These are phyloP conservation scores for Penicillium riverlandense DNA, from an alignment of 495 filamentous ascomycete genomes.

Conservation along the genomic window DNA sequence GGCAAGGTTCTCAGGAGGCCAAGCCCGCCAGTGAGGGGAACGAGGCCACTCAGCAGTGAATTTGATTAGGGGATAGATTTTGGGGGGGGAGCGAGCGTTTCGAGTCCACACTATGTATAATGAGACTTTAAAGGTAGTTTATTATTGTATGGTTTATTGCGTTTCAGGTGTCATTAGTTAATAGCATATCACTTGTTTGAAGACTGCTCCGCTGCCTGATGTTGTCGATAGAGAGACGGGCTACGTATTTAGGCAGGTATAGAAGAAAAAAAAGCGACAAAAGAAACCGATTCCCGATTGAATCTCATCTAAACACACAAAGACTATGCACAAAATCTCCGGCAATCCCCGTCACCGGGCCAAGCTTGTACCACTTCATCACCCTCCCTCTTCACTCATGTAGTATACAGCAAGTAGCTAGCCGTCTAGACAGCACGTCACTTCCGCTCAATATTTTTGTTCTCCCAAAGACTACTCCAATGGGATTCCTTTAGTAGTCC, in stretches of 20 bases:
- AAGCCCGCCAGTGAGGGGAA: slow-evolving; percentile 74
- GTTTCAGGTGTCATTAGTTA: slow-evolving; percentile 4
- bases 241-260: too few relatives aligned
- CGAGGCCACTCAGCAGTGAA: slow-evolving; percentile 48
- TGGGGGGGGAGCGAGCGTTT: slow-evolving; percentile 6
- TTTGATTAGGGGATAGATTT: slow-evolving; percentile 3
- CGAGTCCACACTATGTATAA: slow-evolving; percentile 15
- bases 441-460: slow-evolving; percentile 11
- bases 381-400: slow-evolving; percentile 13
- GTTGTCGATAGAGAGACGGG: too few relatives aligned
- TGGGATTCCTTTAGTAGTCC: slow-evolving; percentile 31
- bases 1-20: slow-evolving; percentile 45
- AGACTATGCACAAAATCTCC: slow-evolving; percentile 37
- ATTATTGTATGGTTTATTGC: slow-evolving; percentile 11
- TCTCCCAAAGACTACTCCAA: slow-evolving; percentile 3
- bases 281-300: slow-evolving; percentile 29
- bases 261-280: background rate
- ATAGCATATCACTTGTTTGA: background rate
- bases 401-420: slow-evolving; percentile 61
- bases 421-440: slow-evolving; percentile 40
- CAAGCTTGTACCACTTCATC: slow-evolving; percentile 10
- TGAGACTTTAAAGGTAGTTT: slow-evolving; percentile 13
- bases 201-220: too few relatives aligned
- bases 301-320: slow-evolving; percentile 21
- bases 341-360: slow-evolving; percentile 15